Conservation (phyloP, 169 alveolate genomes). For the Plasmodium inui region DNA sequence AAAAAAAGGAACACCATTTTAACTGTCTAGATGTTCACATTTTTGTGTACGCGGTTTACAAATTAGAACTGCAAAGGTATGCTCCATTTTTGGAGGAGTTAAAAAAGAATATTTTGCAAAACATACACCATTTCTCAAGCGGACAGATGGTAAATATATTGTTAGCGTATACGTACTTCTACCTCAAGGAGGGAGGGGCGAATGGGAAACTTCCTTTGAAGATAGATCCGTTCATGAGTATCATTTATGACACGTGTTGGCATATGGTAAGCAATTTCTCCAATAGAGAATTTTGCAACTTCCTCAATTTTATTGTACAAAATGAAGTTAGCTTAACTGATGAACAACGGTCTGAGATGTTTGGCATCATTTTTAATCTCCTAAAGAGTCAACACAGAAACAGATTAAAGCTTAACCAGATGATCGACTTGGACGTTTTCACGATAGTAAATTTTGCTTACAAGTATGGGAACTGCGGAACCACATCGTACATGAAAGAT, state of each 20-base stretch:
- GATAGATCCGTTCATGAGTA: constrained; percentile 18
- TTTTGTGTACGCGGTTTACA: constrained; percentile 59
- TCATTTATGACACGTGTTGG: constrained; percentile 33
- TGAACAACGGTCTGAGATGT: neutral
- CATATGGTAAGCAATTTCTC: neutral
- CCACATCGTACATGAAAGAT: neutral
- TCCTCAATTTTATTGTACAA: constrained; percentile 65
- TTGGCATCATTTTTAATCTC: neutral
- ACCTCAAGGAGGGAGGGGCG: neutral
- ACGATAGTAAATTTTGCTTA: constrained; percentile 54
- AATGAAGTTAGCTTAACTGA: constrained; percentile 27
- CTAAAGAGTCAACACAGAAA: constrained; percentile 5
- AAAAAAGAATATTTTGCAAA: constrained; percentile 52
- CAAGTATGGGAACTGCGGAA: constrained; percentile 14
- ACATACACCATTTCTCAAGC: constrained; percentile 21
- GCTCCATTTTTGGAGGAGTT: constrained; percentile 28
- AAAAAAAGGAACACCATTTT: neutral
- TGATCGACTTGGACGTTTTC: constrained; percentile 72
- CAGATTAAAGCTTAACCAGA: neutral
- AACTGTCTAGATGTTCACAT: constrained; percentile 53
- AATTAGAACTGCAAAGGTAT: constrained; percentile 38
- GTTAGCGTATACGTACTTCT: constrained; percentile 38
- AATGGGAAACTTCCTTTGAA: neutral
- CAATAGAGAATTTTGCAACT: constrained; percentile 71
- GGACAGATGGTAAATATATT: constrained; percentile 55